Evolutionary conservation across 1,284 basidiomycete species (phyloP), one percentile per base, ranked within the genome.

Genomic region (Omphalotus olearius): DNA sequence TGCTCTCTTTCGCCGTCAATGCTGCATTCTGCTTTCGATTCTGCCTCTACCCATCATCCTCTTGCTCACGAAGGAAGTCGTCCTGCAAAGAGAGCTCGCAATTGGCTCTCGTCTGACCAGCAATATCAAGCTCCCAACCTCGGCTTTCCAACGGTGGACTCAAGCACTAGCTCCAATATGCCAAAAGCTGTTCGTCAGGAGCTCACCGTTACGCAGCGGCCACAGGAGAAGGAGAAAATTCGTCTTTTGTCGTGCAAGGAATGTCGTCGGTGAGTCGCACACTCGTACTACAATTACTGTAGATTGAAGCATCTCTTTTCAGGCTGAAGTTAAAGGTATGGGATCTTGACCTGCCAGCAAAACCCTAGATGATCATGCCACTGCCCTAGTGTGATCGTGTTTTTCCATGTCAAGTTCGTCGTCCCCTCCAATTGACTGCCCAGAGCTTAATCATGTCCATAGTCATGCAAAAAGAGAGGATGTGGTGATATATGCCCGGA

Each of bases 401-500:
- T 18, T 81, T 82, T 62, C 80, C 80, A 28, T 82, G 80, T 61
- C 72, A 75, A 66, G 75, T 74, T 40, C 9, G 43, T 42, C 20
- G 62, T 56, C 30, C 26, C 35, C 17, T 50, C 30, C 45, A 35
- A 35, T 47, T 43, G 36, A 45, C 41, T 46, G 18, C 20, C 39
- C 20, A 16, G 25, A 50, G 48, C 55, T 37, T 38, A 20, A 40
- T 37, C 20, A 11, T 47, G 45, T 47, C 57, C 49, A 58, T 53
- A 81, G 71, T 80, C 79, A 26, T 82, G 80, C 57, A 74, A 76
- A 58, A 82, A 82, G 65, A 66, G 79, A 59, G 80, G 80, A 16
- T 82, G 80, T 60, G 74, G 75, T 30, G 78, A 78, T 56, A 74
- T 82, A 55, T 82, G 81, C 60, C 80, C 81, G 14, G 78, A 81